A percentile compares a stretch with the other conserved stretches of the same genome.
These are phyloP conservation scores for Golovinomyces cichoracearum DNA, from an alignment of 2,329 filamentous ascomycete species.

Conservation along the genomic window DNA sequence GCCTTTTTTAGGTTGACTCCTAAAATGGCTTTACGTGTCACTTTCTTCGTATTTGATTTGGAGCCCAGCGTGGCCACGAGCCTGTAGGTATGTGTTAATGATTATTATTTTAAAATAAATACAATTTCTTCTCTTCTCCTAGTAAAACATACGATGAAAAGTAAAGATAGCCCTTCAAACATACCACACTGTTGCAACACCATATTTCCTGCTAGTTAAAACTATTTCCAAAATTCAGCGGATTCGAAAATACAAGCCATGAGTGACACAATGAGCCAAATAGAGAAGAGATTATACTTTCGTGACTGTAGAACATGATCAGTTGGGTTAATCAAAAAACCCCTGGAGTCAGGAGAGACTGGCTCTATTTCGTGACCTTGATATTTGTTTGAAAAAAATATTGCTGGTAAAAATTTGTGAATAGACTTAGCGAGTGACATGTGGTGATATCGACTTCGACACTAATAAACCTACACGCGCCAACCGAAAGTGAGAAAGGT, in stretches of 20 bases:
- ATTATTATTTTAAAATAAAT: no score
- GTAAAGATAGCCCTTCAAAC: conserved; percentile 9
- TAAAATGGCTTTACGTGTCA: conserved; percentile 67
- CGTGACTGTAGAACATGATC: conserved; percentile 87
- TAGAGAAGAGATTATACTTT: conserved; percentile 46
- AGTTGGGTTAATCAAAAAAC: no score
- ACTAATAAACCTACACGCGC: no score
- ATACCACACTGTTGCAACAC: conserved; percentile 84
- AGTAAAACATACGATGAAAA: no score
- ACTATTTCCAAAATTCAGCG: conserved; percentile 21
- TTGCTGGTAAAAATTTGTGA: no score
- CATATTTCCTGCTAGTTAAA: conserved; percentile 64
- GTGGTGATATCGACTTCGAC: no score
- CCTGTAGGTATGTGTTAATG: conserved; percentile 24
- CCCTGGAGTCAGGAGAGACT: background rate
- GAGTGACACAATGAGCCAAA: no score
- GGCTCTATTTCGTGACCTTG: conserved; percentile 10
- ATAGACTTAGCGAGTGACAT: no score
- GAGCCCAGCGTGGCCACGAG: conserved; percentile 69
- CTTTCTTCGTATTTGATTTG: conserved; percentile 40
- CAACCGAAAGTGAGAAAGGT: no score
- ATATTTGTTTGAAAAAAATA: conserved; percentile 5
- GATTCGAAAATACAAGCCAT: background rate
- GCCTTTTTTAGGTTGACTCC: conserved; percentile 69
- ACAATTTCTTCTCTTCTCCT: no score